Evolutionary conservation across 2,329 filamentous ascomycete genomes (phyloP), one percentile per base, ranked within the genome.

Genomic region (Alternaria incomplexa): DNA sequence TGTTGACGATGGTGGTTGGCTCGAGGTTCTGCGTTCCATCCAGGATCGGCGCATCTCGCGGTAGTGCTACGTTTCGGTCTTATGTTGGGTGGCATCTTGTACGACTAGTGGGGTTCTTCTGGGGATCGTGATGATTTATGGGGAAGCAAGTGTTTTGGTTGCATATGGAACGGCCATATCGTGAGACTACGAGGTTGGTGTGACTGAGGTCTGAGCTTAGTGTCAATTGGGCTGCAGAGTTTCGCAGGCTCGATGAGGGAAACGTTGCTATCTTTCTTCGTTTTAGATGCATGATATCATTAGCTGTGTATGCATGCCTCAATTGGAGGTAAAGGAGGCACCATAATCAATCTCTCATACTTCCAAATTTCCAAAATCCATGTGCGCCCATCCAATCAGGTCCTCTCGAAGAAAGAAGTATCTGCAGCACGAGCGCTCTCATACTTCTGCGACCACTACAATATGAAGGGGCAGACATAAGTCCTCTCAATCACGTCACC

Each of bases 1-100:
- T 62, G 59, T 69, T 51, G 71, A 76, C 66, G 74, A 77, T 60
- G 73, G 72, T 20, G 75, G 74, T 25, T 77, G 75, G 75, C 50
- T 71, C 47, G 72, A 76, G 15, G 73, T 77, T 7, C 48, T 77
- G 45, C 67, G 75, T 26, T 69, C 69, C 36, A 71, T 77, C 51
- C 69, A 73, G 62, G 65, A 66, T 47, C 64, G 72, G 22, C 67
- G 69, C 40, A 63, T 58, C 52, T 74, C 72, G 58, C 68, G 59
- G 36, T 66, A 61, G 62, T 58, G 45, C 48, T 54, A 55, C 11
- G 22, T 61, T 65, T 64, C 48, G 25, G 54, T 48, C 43, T 61
- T 25, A 23, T 54, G 23, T 30, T 57, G 62, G 63, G 63, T 56
- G 62, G 64, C 57, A 32, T 52, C 54, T 26, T 72, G 67, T 71